These are phyloP conservation scores for Microdochium nivale DNA, from an alignment of 2,329 filamentous ascomycete genomes.

Conservation along the genomic window DNA sequence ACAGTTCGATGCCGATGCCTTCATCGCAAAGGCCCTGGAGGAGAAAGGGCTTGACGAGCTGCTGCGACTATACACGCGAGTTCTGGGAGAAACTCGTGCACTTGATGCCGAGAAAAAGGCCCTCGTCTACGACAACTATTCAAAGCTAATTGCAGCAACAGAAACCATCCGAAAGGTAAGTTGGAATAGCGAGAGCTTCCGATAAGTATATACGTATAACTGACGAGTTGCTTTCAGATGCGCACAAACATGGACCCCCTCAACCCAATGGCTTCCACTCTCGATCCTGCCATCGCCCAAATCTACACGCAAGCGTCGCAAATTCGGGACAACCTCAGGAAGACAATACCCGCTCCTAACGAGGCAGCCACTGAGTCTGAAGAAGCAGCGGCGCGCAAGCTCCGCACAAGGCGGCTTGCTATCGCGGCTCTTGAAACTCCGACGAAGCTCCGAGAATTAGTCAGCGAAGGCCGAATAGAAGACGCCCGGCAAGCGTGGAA, in stretches of 20 bases:
- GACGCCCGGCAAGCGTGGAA: constrained; percentile 53
- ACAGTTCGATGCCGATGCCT: constrained; percentile 65
- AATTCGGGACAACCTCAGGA: constrained; percentile 43
- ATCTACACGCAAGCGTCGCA: constrained; percentile 56
- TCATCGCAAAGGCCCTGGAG: constrained; percentile 53
- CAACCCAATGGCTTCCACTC: constrained; percentile 63
- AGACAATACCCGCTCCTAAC: constrained; percentile 36
- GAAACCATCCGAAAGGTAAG: constrained; percentile 78
- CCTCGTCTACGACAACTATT: constrained; percentile 96
- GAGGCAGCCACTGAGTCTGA: constrained; percentile 26
- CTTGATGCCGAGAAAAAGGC: constrained; percentile 95
- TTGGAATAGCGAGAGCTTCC: neutral
- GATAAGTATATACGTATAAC: neutral
- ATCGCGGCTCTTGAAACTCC: constrained; percentile 55
- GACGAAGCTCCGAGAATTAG: constrained; percentile 45
- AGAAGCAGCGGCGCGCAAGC: constrained; percentile 22
- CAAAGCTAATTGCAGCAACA: constrained; percentile 90
- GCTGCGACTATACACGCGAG: constrained; percentile 59
- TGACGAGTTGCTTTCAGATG: constrained; percentile 43
- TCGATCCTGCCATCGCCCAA: constrained; percentile 65
- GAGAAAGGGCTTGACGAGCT: constrained; percentile 59
- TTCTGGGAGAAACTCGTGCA: constrained; percentile 75
- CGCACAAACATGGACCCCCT: constrained; percentile 72
- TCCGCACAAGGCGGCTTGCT: constrained; percentile 46
- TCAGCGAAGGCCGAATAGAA: constrained; percentile 49